These are phyloP conservation scores for Cladosporium phlei DNA, from an alignment of 2,329 filamentous ascomycete genomes.

Conservation along the genomic window DNA sequence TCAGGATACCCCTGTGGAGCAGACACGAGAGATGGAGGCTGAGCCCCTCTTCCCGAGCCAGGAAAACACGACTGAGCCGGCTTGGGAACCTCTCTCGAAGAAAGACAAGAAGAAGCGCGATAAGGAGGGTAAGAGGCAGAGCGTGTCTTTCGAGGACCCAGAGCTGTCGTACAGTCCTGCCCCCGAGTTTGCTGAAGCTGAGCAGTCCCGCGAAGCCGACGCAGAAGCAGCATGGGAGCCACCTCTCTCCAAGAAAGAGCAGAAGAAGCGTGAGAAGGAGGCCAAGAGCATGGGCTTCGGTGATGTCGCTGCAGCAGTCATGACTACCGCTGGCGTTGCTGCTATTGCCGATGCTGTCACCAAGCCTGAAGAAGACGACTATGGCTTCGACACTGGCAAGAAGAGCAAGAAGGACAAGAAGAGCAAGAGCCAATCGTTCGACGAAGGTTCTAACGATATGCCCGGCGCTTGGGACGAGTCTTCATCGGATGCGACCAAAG, in stretches of 20 bases:
- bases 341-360: conserved; percentile 21
- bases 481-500: conserved; percentile 6
- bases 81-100: conserved; percentile 31
- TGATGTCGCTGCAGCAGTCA: conserved; percentile 26
- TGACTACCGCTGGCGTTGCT: conserved; percentile 26
- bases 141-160: conserved; percentile 11
- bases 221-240: conserved; percentile 15
- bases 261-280: conserved; percentile 34
- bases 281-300: conserved; percentile 21
- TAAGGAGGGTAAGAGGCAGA: conserved; percentile 34
- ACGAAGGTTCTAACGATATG: conserved; percentile 18
- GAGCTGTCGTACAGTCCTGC: conserved; percentile 1
- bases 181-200: not conserved
- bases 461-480: conserved; percentile 27
- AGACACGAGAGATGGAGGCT: not conserved
- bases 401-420: conserved; percentile 37
- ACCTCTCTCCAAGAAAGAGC: conserved; percentile 30
- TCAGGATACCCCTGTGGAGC: conserved; percentile 1
- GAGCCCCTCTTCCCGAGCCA: not conserved
- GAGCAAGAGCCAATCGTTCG: conserved; percentile 27
- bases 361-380: conserved; percentile 20
- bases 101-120: conserved; percentile 43
- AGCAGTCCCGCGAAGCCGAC: conserved; percentile 10
- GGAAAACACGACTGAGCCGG: conserved; percentile 21
- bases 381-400: conserved; percentile 19